Evolutionary conservation across 441 rosid genomes (phyloP).

Genomic region (Pelargonium fulgidum): DNA sequence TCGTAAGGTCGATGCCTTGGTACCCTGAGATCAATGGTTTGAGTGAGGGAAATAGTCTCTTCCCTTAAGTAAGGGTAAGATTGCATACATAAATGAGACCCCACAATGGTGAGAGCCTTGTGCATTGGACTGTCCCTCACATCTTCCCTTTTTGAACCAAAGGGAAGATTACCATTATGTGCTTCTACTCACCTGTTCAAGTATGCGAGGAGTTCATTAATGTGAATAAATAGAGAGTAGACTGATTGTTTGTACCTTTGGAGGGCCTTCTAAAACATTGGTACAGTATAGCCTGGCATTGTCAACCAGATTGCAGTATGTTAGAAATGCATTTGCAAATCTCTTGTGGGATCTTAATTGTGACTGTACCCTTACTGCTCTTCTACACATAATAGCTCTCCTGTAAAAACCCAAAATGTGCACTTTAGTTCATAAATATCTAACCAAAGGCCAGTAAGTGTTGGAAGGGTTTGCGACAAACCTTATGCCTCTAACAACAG

Average conservation of each 20-base stretch:
- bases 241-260: conserved; percentile 34
- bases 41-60: too few species aligned
- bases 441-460: neutral
- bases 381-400: conserved; percentile 64
- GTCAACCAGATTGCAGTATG: conserved; percentile 63
- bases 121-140: too few species aligned
- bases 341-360: conserved; percentile 72
- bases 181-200: too few species aligned
- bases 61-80: too few species aligned
- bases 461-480: conserved; percentile 16
- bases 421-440: neutral
- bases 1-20: too few species aligned
- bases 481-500: conserved; percentile 84
- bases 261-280: conserved; percentile 54
- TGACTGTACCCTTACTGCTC: conserved; percentile 75
- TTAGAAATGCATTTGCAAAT: conserved; percentile 63
- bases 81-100: too few species aligned
- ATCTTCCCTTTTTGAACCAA: too few species aligned
- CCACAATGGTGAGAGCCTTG: too few species aligned
- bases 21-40: too few species aligned
- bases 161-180: too few species aligned
- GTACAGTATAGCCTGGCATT: conserved; percentile 71
- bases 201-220: too few species aligned
- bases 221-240: neutral
- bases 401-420: conserved; percentile 24